A percentile compares a stretch with the other conserved stretches of the same genome.
phyloP scores from a whole-genome alignment of 306 rosid species.

The Delonix regia region DNA sequence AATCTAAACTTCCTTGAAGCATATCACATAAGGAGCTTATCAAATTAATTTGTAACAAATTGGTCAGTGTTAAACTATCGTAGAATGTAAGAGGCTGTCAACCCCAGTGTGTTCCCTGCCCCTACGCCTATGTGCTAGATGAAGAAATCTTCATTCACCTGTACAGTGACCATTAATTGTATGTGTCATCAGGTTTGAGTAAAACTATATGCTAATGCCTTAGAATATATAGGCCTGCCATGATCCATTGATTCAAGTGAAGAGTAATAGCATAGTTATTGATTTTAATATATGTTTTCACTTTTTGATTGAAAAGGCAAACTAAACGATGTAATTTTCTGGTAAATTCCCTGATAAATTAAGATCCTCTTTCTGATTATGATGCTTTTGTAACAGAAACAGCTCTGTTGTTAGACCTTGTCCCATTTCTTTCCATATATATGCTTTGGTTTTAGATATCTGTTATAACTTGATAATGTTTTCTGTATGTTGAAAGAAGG shows the following conservation, averaged over 20 bases:
- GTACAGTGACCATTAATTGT: not conserved
- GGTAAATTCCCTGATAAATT: not conserved
- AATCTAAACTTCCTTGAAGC: no score
- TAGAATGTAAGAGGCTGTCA: not conserved
- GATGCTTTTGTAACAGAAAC: not conserved
- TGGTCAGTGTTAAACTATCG: not conserved
- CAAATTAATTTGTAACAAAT: not conserved
- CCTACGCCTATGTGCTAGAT: not conserved
- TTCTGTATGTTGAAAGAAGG: no score
- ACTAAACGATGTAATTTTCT: not conserved
- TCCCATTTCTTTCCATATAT: not conserved
- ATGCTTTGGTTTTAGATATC: no score
- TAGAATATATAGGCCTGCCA: not conserved
- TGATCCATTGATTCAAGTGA: not conserved
- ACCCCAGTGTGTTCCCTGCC: not conserved
- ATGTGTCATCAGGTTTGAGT: not conserved
- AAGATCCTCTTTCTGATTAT: not conserved
- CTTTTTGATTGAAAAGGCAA: not conserved
- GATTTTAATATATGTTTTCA: not conserved
- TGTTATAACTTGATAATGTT: no score
- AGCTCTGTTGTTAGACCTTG: not conserved
- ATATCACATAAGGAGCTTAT: no score
- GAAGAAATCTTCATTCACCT: not conserved
- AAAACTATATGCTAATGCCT: not conserved
- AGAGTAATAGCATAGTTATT: not conserved